Base-by-base conservation (phyloP, 495 filamentous ascomycete genomes). In the Tuber microsphaerosporum region DNA sequence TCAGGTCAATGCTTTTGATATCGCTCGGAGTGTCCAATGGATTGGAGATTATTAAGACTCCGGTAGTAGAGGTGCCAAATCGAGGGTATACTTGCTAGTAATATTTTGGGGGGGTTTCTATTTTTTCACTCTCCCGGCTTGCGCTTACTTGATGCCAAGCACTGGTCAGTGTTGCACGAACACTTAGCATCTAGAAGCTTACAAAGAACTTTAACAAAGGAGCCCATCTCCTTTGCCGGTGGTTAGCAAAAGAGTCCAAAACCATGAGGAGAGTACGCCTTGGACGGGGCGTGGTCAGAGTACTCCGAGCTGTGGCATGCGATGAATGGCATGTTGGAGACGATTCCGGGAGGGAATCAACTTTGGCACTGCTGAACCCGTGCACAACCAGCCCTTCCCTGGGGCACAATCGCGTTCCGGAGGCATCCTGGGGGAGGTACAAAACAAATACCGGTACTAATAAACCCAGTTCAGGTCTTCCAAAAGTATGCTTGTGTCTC, bases 231-330 rank as follows among this genome's bases (percentile, higher is more conserved):
- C 5, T 51, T 22, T 51, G 48, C 22, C 0, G 20, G 10, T n/a
- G 10, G 22, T 51, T 51, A 12, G 22, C 2, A 51, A n/a, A n/a
- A n/a, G 10, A 22, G 48, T 3, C 48, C 8, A 9, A 51, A 31
- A 70, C 75, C 72, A 74, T 48, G 75, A 45, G 69, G 75, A 71
- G 73, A 37, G 68, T 37, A 45, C 26, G 71, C 72, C 71, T 74
- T 77, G 75, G 72, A 45, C 48, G 71, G 44, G 71, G 34, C 9
- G 48, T n/a, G 39, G 39, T 5, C 69, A 48, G 69, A 74, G 72
- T 65, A 39, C 22, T 70, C 41, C 34, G 26, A 61, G 14, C 51
- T 61, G n/a, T 61, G 12, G 51, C 2, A 61, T 61, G n/a, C 51
- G n/a, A 16, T 61, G 51, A 31, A 61, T 61, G n/a, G 51, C 3